Evolutionary conservation across 2,329 filamentous ascomycete genomes (phyloP), one percentile per base, ranked within the genome.

Genomic region (Pezicula carpinea): DNA sequence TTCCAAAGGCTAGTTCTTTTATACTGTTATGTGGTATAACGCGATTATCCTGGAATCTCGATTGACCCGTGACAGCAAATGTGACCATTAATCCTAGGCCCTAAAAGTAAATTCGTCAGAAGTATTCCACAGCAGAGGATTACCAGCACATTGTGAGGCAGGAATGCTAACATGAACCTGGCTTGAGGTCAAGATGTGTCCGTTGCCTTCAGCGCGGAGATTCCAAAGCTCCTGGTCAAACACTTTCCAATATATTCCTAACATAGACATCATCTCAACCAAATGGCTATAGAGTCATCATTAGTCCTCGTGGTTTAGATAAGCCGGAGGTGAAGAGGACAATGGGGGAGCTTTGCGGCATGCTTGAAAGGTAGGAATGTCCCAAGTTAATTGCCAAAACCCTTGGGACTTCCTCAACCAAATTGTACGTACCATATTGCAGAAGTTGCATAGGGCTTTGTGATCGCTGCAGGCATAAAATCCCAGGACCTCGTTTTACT

Each of bases 241-340:
- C 45, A 76, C 73, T 51, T 75, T 77, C 78, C 78, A 82, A 60
- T 82, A 72, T 6, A 82, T 68, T 6, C 78, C 68, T 49, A 68
- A 39, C 47, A 66, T 62, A 7, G 61, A 54, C 48, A 62, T 62
- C 45, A 68, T 59, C 34, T 67, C 59, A 11, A 64, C 59, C 18
- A 68, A 43, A 52, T 66, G 64, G 34, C 26, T 29, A 11, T 10
- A 29, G 26, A 4, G 8, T 29, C 26, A 4, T 8, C 13, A 11
- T 29, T 11, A 29, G 26, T 11, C 13, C 26, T 29, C 26, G 10
- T 29, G 23, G 2, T 29, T 11, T 29, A 4, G 3, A 29, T 8
- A 29, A 11, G 26, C 13, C 13, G 13, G 10, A 29, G 3, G 5
- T 29, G 26, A 29, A 11, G 26, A 29, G 26, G 6, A 3, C 13